Percentiles rank a stretch among this genome's conserved stretches.
phyloP scores from a whole-genome alignment of 2,329 filamentous ascomycete species.

The Beauveria sp. region DNA sequence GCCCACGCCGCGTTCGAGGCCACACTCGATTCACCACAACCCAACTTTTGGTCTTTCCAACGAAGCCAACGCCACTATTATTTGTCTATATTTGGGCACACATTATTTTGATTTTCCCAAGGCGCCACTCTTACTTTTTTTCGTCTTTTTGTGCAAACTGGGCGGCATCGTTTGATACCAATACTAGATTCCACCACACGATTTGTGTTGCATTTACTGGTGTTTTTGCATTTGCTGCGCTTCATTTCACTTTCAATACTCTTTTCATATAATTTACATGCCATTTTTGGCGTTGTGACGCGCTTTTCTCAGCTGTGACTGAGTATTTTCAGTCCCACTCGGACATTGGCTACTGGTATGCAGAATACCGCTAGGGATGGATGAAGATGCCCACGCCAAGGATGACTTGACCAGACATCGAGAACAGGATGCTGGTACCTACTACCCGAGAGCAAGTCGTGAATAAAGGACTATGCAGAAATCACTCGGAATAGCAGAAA shows the following conservation, averaged over 20 bases:
- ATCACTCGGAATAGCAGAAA: neutral
- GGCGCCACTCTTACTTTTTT: neutral
- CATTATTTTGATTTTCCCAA: conserved; percentile 2
- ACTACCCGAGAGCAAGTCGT: neutral
- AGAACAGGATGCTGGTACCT: neutral
- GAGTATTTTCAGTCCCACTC: neutral
- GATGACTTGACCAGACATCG: neutral
- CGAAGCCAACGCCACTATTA: neutral
- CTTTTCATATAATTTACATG: conserved; percentile 1
- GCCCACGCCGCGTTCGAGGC: neutral
- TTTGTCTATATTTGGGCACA: conserved; percentile 1
- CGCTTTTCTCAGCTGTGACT: neutral
- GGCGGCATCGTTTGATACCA: conserved; percentile 13
- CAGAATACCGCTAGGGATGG: neutral
- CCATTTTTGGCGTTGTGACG: conserved; percentile 7
- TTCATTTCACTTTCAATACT: conserved; percentile 8
- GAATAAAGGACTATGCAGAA: neutral
- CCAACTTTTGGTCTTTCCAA: neutral
- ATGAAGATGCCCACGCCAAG: neutral
- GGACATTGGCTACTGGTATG: neutral
- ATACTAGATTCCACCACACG: conserved; percentile 11
- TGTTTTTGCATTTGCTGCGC: conserved; percentile 15
- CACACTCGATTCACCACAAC: neutral
- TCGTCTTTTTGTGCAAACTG: neutral
- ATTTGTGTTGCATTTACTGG: conserved; percentile 12